Evolutionary conservation across 1,284 basidiomycete species (phyloP).

Genomic region (Ustilago trichophora): DNA sequence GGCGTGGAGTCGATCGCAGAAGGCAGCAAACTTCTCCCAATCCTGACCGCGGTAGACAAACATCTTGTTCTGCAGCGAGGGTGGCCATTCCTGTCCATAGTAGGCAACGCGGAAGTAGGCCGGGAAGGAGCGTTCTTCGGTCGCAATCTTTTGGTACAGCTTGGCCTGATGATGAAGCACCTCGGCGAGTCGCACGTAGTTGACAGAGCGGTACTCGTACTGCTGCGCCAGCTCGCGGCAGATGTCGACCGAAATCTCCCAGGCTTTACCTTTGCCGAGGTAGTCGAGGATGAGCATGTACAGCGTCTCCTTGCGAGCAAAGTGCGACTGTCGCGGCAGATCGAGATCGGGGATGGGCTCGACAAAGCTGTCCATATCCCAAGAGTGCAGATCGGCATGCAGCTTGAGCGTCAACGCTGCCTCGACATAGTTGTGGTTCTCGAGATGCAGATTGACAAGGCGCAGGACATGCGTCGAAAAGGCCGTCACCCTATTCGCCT

Average conservation of each 20-base stretch:
- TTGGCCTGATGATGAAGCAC: constrained; percentile 61
- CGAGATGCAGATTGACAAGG: constrained; percentile 72
- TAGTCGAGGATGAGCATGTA: constrained; percentile 67
- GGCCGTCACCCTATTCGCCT: constrained; percentile 58
- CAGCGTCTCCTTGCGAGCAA: constrained; percentile 82
- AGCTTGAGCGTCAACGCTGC: constrained; percentile 85
- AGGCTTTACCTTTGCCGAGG: constrained; percentile 85
- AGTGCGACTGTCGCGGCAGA: constrained; percentile 89
- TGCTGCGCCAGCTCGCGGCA: constrained; percentile 76
- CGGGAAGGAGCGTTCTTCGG: constrained; percentile 54
- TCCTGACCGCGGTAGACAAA: constrained; percentile 88
- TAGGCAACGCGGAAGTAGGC: constrained; percentile 89
- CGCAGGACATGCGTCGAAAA: constrained; percentile 61
- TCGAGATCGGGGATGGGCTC: constrained; percentile 73
- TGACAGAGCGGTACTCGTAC: constrained; percentile 60
- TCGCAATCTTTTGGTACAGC: constrained; percentile 59
- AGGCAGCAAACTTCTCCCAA: constrained; percentile 83
- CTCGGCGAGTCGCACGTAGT: constrained; percentile 70
- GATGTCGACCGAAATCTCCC: constrained; percentile 91
- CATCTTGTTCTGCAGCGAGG: constrained; percentile 81
- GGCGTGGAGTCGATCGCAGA: constrained; percentile 87
- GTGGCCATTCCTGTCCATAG: constrained; percentile 83
- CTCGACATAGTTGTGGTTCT: constrained; percentile 87
- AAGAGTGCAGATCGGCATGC: constrained; percentile 91
- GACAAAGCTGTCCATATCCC: constrained; percentile 78